Conservation (phyloP, 2,329 filamentous ascomycete genomes). For the Ophiostoma sp. region DNA sequence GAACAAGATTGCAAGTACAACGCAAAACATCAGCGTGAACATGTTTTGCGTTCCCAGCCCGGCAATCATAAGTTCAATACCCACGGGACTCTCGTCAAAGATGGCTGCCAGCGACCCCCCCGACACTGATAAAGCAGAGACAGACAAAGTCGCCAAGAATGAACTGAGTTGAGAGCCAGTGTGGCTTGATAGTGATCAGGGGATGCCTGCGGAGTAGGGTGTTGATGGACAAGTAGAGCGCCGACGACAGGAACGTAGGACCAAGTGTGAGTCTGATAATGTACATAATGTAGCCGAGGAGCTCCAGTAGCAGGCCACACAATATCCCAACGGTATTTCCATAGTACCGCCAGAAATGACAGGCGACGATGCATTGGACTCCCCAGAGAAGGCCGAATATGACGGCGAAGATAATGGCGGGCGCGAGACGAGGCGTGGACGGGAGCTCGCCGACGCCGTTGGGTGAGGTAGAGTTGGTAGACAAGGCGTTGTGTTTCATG, state of each 20-base stretch:
- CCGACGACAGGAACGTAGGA: neutral
- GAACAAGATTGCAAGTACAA: neutral
- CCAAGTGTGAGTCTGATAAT: slow-evolving; percentile 29
- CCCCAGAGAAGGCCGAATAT: neutral
- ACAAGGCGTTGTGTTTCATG: neutral
- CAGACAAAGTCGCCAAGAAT: neutral
- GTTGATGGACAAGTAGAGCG: neutral
- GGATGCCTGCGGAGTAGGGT: neutral
- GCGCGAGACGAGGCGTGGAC: neutral
- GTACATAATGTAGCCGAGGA: slow-evolving; percentile 22
- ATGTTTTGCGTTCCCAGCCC: neutral
- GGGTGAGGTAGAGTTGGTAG: neutral
- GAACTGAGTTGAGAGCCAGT: neutral
- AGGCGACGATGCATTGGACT: neutral
- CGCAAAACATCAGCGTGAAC: neutral
- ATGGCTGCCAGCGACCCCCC: neutral
- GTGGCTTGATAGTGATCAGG: neutral
- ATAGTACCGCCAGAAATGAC: neutral
- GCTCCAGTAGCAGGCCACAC: neutral
- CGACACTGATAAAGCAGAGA: neutral
- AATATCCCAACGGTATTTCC: neutral
- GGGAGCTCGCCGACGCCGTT: neutral
- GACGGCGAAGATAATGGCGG: neutral
- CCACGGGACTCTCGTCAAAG: neutral
- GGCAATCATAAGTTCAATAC: neutral